Conservation (phyloP, 495 filamentous ascomycete species). For the Xylaria intraflava region DNA sequence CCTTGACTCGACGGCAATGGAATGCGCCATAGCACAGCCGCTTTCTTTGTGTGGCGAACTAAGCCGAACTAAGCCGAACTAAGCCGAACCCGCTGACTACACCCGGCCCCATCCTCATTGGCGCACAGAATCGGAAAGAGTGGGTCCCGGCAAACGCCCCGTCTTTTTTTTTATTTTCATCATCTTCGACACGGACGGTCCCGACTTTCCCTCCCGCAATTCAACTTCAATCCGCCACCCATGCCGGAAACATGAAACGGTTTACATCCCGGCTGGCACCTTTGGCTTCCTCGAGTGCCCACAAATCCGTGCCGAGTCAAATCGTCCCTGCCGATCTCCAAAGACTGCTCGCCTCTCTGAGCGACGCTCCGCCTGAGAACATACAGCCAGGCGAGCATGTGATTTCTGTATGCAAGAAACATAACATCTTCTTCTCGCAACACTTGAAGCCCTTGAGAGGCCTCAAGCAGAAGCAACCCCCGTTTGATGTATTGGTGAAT, state of each 20-base stretch:
- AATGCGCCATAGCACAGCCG: no score
- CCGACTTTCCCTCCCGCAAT: neutral
- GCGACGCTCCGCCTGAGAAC: neutral
- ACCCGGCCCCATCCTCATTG: no score
- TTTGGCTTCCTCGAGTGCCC: neutral
- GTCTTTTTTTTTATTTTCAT: no score
- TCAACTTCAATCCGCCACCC: no score
- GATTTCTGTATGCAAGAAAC: neutral
- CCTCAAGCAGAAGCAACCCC: neutral
- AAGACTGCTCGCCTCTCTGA: neutral
- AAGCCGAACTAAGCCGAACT: no score
- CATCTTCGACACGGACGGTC: no score
- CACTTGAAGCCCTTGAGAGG: neutral
- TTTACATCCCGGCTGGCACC: slow-evolving; percentile 9
- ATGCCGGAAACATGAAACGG: slow-evolving; percentile 17
- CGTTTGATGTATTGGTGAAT: slow-evolving; percentile 2
- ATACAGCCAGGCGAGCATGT: slow-evolving; percentile 15
- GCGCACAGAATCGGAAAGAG: no score
- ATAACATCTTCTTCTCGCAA: slow-evolving; percentile 12
- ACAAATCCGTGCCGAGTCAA: neutral
- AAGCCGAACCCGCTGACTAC: no score
- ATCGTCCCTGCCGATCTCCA: neutral
- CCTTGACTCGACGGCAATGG: no score
- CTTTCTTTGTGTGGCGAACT: no score
- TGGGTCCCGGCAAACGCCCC: no score